These are phyloP conservation scores for Metschnikowia similis DNA, from an alignment of 805 yeast species.

Conservation along the genomic window DNA sequence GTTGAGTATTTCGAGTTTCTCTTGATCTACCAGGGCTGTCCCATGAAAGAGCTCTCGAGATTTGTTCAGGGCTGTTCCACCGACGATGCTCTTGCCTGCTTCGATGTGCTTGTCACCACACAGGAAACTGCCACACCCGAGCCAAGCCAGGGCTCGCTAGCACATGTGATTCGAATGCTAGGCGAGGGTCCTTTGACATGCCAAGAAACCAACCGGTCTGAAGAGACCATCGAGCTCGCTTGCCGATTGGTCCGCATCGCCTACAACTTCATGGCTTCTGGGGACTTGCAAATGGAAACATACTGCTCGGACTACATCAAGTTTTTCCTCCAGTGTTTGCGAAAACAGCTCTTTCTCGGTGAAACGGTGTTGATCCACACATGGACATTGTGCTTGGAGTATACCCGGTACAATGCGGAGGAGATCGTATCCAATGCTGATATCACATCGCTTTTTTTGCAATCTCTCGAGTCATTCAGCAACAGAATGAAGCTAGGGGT, in stretches of 20 bases:
- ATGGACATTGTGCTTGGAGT: slow-evolving; percentile 27
- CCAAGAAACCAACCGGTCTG: slow-evolving; percentile 35
- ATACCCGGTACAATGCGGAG: slow-evolving; percentile 22
- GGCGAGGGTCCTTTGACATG: slow-evolving; percentile 30
- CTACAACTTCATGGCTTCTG: neutral
- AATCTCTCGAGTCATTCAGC: slow-evolving; percentile 13
- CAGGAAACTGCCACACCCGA: neutral
- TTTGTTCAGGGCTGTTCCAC: neutral
- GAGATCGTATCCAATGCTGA: slow-evolving; percentile 19
- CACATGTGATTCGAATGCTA: slow-evolving; percentile 21
- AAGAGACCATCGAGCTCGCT: slow-evolving; percentile 31
- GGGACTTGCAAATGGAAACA: slow-evolving; percentile 14
- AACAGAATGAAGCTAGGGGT: slow-evolving; percentile 20
- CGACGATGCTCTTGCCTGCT: neutral
- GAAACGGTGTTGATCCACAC: slow-evolving; percentile 28
- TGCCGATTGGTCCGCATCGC: slow-evolving; percentile 15
- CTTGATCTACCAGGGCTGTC: slow-evolving; percentile 3
- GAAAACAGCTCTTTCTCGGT: slow-evolving; percentile 39
- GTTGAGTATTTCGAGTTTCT: slow-evolving; percentile 9
- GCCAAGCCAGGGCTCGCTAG: neutral
- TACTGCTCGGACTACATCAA: slow-evolving; percentile 47
- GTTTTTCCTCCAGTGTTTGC: slow-evolving; percentile 41
- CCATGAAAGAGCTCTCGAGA: neutral
- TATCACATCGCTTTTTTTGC: slow-evolving; percentile 17
- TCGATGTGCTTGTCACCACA: neutral